Evolutionary conservation across 2,329 filamentous ascomycete genomes (phyloP).

Genomic region (Pseudogymnoascus sp.): DNA sequence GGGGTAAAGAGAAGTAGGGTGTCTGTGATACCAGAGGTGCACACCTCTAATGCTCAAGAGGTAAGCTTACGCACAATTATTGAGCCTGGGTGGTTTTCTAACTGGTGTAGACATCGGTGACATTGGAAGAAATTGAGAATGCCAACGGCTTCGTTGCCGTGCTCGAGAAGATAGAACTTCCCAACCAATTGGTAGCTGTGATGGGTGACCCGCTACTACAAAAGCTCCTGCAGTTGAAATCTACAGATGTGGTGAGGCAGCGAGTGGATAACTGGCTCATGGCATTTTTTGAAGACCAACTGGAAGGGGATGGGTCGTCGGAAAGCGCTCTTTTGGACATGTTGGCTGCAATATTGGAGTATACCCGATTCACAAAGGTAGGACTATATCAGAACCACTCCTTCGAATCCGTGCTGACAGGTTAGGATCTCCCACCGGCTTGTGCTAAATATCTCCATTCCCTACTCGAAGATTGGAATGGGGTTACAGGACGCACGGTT

Average conservation of each 20-base stretch:
- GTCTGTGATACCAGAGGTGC: conserved; percentile 56
- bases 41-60: conserved; percentile 66
- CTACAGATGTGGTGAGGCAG: conserved; percentile 42
- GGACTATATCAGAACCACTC: conserved; percentile 12
- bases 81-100: conserved; percentile 25
- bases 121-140: conserved; percentile 70
- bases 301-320: conserved; percentile 43
- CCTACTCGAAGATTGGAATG: conserved; percentile 57
- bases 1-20: conserved; percentile 40
- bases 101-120: conserved; percentile 46
- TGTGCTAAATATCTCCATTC: conserved; percentile 41
- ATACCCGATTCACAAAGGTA: conserved; percentile 50
- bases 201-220: conserved; percentile 70
- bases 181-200: conserved; percentile 72
- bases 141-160: conserved; percentile 61
- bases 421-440: conserved; percentile 28
- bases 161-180: conserved; percentile 70
- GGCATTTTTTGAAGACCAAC: conserved; percentile 46
- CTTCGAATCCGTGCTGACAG: conserved; percentile 16
- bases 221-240: conserved; percentile 62
- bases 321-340: conserved; percentile 44
- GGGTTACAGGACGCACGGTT: conserved; percentile 42
- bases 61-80: conserved; percentile 30
- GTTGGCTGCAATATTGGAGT: conserved; percentile 47
- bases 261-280: conserved; percentile 53